Evolutionary conservation across 352 stramenopile species (phyloP), one percentile per base, ranked within the genome.

Genomic region (Pythium coloratum): DNA sequence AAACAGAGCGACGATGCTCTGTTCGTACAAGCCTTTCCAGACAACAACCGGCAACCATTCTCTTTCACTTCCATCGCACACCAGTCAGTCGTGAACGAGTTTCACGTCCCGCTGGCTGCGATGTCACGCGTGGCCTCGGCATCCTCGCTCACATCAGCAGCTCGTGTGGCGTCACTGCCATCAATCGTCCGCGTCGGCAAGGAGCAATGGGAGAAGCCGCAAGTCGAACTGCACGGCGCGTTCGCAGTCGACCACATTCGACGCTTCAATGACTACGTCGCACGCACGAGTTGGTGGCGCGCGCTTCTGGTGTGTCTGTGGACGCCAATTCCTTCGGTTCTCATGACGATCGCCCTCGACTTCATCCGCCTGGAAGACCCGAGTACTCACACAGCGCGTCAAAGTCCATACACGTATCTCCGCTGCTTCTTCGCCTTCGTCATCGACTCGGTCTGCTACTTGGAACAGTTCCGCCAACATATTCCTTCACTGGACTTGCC

Each of bases 221-320:
- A 80, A 58, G 67, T 81, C 2, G 70, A 81, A n/a, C 53, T 71
- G 1, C 67, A 76, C 12, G 70, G 74, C 6, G 58, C 67, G 33
- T 81, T 75, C 42, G 69, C 64, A 1, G 55, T 72, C 55, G 55
- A 74, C 28, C 49, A 71, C 28, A 40, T 77, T 32, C 60, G 66
- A 16, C 28, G 26, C 3, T 51, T 77, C 47, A n/a, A 70, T 1
- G 13, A 49, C 14, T 76, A 73, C 30, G 53, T 50, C 13, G 26
- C 56, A 6, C 46, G 50, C 0, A 67, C 55, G 14, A 59, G 16
- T 32, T 32, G n/a, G 55, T n/a, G 54, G 3, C 53, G 53, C 18
- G 58, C 63, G 7, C 6, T 69, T 9, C 14, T 24, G 1, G 47
- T 67, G 4, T 54, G 69, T 13, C 0, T 69, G 13, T 20, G 70